phyloP scores from a whole-genome alignment of 2,329 filamentous ascomycete genomes.

The Alternaria atra region DNA sequence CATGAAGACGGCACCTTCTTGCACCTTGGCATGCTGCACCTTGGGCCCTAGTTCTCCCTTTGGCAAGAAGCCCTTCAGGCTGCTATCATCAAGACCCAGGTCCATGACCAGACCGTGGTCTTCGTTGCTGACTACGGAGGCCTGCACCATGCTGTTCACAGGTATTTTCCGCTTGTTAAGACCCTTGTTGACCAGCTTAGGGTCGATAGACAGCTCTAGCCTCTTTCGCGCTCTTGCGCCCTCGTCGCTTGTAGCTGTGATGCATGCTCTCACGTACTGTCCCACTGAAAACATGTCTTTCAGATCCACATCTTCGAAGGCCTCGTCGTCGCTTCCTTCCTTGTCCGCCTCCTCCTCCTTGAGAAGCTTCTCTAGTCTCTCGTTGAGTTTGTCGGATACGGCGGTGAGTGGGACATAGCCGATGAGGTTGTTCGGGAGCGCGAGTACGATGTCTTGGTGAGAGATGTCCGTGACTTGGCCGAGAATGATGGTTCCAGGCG shows the following conservation, averaged over 20 bases:
- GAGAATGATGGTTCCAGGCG: slow-evolving; percentile 85
- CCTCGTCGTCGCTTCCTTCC: slow-evolving; percentile 59
- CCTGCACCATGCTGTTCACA: slow-evolving; percentile 81
- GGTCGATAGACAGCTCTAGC: slow-evolving; percentile 87
- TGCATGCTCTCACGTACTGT: slow-evolving; percentile 86
- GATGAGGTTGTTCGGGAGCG: slow-evolving; percentile 90
- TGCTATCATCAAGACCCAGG: slow-evolving; percentile 74
- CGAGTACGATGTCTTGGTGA: slow-evolving; percentile 77
- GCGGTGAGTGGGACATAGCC: slow-evolving; percentile 92
- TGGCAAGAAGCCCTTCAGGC: slow-evolving; percentile 82
- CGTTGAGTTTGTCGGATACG: slow-evolving; percentile 82
- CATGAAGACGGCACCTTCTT: slow-evolving; percentile 84
- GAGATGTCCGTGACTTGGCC: slow-evolving; percentile 87
- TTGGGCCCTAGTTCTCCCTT: slow-evolving; percentile 79
- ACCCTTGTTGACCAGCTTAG: slow-evolving; percentile 78
- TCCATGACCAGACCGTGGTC: slow-evolving; percentile 97
- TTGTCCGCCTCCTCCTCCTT: slow-evolving; percentile 69
- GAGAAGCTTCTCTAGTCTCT: slow-evolving; percentile 73
- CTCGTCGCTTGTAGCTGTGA: slow-evolving; percentile 79
- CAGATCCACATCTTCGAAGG: slow-evolving; percentile 71
- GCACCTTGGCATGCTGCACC: slow-evolving; percentile 72
- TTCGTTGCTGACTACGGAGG: slow-evolving; percentile 88
- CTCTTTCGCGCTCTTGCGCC: slow-evolving; percentile 75
- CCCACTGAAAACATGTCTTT: slow-evolving; percentile 79
- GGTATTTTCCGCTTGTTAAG: slow-evolving; percentile 78